A percentile compares a stretch with the other conserved stretches of the same genome.
Evolutionary conservation across 2,329 filamentous ascomycete genomes (phyloP).

Genomic region (Coniochaeta prunicola): DNA sequence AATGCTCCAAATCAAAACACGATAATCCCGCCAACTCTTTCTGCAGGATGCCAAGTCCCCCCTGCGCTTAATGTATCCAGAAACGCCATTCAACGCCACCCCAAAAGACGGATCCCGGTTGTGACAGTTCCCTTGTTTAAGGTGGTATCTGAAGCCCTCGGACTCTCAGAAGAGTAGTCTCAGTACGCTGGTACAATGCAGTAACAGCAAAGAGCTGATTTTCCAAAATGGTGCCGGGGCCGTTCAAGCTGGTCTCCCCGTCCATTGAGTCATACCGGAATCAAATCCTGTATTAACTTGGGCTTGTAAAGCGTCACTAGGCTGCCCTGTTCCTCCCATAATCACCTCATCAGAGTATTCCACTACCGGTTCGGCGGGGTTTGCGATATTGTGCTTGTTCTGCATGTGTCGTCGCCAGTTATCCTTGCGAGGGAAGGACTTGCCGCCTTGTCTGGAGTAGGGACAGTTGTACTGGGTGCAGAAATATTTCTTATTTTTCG

Average conservation of each 20-base stretch:
- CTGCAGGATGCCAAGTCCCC: not conserved
- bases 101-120: no score
- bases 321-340: slow-evolving; percentile 16
- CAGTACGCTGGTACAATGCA: not conserved
- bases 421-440: slow-evolving; percentile 53
- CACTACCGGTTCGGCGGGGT: slow-evolving; percentile 35
- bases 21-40: not conserved
- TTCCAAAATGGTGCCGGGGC: not conserved
- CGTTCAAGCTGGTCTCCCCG: not conserved
- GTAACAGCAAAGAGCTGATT: no score
- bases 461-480: slow-evolving; percentile 47
- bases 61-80: not conserved
- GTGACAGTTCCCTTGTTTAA: no score
- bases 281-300: not conserved
- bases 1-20: not conserved
- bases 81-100: not conserved
- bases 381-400: slow-evolving; percentile 41
- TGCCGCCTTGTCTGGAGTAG: slow-evolving; percentile 49
- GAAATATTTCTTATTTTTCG: slow-evolving; percentile 53
- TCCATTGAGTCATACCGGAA: not conserved
- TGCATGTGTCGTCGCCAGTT: slow-evolving; percentile 58
- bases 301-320: not conserved
- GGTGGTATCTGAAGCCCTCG: no score
- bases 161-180: no score
- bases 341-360: slow-evolving; percentile 31